phyloP scores from a whole-genome alignment of 2,329 filamentous ascomycete genomes.

The Ceratocystis cubensis region DNA sequence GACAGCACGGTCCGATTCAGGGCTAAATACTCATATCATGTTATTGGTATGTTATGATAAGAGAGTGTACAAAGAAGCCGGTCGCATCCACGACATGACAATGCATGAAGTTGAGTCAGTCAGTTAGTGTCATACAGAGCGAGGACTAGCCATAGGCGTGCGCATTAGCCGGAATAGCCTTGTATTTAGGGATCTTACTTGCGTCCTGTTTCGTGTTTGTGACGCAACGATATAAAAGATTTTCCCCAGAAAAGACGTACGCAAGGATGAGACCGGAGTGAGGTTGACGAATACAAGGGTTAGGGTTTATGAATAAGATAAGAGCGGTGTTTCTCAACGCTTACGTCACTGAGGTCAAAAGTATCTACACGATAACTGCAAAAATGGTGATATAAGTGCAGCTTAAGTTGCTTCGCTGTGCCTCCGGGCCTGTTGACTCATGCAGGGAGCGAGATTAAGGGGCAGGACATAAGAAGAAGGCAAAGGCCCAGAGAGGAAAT shows the following conservation, averaged over 20 bases:
- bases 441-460: slow-evolving; percentile 6
- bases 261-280: not conserved
- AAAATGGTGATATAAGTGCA: not conserved
- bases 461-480: not conserved
- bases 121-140: not conserved
- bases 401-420: not conserved
- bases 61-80: not conserved
- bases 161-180: not conserved
- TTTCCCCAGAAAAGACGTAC: not conserved
- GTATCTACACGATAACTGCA: not conserved
- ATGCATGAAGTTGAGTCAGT: not conserved
- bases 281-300: not conserved
- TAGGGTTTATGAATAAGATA: not conserved
- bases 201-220: too few relatives aligned
- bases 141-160: not conserved
- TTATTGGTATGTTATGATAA: not conserved
- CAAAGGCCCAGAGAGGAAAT: not conserved
- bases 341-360: not conserved
- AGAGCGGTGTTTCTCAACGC: too few relatives aligned
- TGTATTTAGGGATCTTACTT: not conserved
- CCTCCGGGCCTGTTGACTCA: not conserved
- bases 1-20: not conserved
- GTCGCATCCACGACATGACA: not conserved
- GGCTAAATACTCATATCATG: not conserved
- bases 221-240: too few relatives aligned